phyloP scores from a whole-genome alignment of 2,329 filamentous ascomycete species.

The Pestalotiopsis sp. region DNA sequence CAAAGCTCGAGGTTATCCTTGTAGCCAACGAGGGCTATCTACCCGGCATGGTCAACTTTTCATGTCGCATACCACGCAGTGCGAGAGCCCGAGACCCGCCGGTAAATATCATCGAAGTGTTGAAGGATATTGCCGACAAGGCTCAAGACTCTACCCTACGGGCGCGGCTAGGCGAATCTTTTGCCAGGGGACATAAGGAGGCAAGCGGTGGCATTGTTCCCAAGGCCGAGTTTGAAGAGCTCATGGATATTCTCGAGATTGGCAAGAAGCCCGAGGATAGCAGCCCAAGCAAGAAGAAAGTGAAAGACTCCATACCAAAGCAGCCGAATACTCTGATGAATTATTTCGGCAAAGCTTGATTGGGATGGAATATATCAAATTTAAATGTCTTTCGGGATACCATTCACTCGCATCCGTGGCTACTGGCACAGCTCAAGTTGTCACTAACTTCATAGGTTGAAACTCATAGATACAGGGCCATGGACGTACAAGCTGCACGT shows the following conservation, averaged over 20 bases:
- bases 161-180: constrained; percentile 62
- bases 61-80: constrained; percentile 62
- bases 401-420: neutral
- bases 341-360: constrained; percentile 50
- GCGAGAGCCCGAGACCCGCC: constrained; percentile 56
- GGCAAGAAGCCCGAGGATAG: constrained; percentile 52
- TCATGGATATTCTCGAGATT: constrained; percentile 61
- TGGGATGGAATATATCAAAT: neutral
- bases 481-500: neutral
- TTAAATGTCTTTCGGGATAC: neutral
- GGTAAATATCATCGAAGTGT: constrained; percentile 64
- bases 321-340: constrained; percentile 51
- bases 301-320: constrained; percentile 25
- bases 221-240: constrained; percentile 64
- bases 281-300: constrained; percentile 36
- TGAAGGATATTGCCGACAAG: constrained; percentile 53
- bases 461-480: too few relatives aligned
- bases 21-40: constrained; percentile 71
- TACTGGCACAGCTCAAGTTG: too few relatives aligned
- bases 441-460: too few relatives aligned
- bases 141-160: constrained; percentile 40
- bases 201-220: constrained; percentile 68
- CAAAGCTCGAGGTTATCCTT: constrained; percentile 64
- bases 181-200: constrained; percentile 69
- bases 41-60: constrained; percentile 67